Evolutionary conservation across 352 stramenopile species (phyloP), one percentile per base, ranked within the genome.

Genomic region (Pythium myriotylum): DNA sequence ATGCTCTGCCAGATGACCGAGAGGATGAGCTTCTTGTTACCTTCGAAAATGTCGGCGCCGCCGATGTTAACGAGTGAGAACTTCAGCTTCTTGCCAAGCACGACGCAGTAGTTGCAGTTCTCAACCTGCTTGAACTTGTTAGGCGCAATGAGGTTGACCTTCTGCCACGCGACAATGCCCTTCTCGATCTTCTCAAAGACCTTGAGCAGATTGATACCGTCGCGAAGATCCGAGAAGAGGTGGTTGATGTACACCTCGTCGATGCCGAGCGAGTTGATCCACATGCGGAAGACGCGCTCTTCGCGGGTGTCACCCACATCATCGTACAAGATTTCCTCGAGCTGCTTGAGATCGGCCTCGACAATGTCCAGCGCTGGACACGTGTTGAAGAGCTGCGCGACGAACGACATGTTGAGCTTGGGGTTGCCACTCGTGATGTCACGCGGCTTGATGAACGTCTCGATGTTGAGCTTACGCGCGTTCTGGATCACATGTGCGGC

Each of bases 1-100:
- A 98, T 98, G 59, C 91, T 89, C 74, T 98, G 92, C 92, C 91
- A 98, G 33, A 98, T 95, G 33, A 98, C 89, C 47, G 88, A 96
- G 46, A 97, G 62, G 46, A 97, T 96, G 60, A 97, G 79, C 72
- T 98, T 98, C 68, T 95, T 94, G 43, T 95, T 96, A 47, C 83
- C 86, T 65, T 97, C 91, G 29, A 89, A 94, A 49, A 98, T 97
- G 69, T 98, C 92, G 0, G 92, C 74, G 7, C 90, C 90, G 22
- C 91, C 92, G 48, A 97, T 87, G 68, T 97, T 97, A 1, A 97
- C 86, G 7, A 97, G 68, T 47, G 81, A 93, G 52, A 96, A 94
- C 66, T 92, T 89, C 40, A 97, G 71, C 55, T 95, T 73, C 62
- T 96, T 95, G 62, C 84, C 89, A 8, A 96, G 47, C 39, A 92